Percentiles rank a stretch among this genome's conserved stretches.
These are phyloP conservation scores for Solanum clarkiae DNA, from an alignment of 257 asterid genomes.

Conservation along the genomic window DNA sequence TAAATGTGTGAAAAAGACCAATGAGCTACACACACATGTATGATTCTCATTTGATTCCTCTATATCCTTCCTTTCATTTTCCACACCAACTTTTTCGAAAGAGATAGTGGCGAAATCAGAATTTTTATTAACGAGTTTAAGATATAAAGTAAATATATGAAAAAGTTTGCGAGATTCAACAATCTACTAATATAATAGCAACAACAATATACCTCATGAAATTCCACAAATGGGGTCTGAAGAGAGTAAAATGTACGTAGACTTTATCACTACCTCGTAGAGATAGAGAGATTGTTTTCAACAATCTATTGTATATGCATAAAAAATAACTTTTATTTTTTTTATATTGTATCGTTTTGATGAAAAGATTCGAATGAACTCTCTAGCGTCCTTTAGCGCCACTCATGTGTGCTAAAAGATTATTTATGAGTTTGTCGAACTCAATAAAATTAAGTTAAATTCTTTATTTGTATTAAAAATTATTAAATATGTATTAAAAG, in stretches of 20 bases:
- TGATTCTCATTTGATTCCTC: not conserved
- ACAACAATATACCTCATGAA: no score
- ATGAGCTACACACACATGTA: not conserved
- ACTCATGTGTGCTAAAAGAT: not conserved
- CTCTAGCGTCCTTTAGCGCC: no score
- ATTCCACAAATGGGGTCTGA: fast-evolving
- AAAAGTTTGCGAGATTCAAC: not conserved
- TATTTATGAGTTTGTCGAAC: no score
- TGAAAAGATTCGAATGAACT: no score
- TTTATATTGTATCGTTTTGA: no score
- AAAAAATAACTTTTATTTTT: no score
- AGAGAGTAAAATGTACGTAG: no score
- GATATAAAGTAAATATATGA: not conserved
- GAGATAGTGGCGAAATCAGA: not conserved
- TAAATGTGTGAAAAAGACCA: not conserved
- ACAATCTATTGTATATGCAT: no score
- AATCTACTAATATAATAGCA: no score
- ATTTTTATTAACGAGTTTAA: not conserved
- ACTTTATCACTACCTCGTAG: no score
- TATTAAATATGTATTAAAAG: not conserved
- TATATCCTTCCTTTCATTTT: not conserved
- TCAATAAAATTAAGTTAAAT: not conserved
- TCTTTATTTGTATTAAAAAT: not conserved
- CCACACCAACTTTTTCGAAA: not conserved
- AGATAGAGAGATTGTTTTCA: no score